Evolutionary conservation across 2,329 filamentous ascomycete species (phyloP).

Genomic region (Fonsecaea monophora): DNA sequence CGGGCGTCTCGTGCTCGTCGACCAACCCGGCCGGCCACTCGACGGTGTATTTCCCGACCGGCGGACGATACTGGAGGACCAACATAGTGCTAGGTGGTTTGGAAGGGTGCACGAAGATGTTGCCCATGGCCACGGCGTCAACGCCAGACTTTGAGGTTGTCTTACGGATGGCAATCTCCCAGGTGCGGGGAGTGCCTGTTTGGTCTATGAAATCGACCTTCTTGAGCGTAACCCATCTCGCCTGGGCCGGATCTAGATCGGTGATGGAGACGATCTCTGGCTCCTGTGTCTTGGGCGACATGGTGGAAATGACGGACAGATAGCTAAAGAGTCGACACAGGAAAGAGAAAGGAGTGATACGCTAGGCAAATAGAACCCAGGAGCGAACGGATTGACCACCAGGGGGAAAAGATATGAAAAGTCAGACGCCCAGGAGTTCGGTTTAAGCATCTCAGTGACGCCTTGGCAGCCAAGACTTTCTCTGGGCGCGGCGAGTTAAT

Average conservation of each 20-base stretch:
- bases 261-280: constrained; percentile 30
- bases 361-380: neutral
- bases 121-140: constrained; percentile 65
- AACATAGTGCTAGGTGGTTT: constrained; percentile 57
- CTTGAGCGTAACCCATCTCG: constrained; percentile 50
- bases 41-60: constrained; percentile 63
- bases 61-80: constrained; percentile 64
- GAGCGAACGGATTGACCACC: neutral
- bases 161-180: constrained; percentile 46
- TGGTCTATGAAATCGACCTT: constrained; percentile 44
- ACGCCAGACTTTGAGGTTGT: constrained; percentile 64
- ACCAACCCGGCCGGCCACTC: constrained; percentile 68
- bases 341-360: neutral
- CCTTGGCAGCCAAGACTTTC: neutral
- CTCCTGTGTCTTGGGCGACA: constrained; percentile 22
- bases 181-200: constrained; percentile 31
- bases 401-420: neutral
- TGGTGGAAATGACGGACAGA: neutral
- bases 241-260: constrained; percentile 42
- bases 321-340: neutral
- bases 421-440: neutral
- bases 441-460: neutral
- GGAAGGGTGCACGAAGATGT: constrained; percentile 57
- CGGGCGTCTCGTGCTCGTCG: constrained; percentile 62
- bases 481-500: neutral